phyloP scores from a whole-genome alignment of 805 yeast species.

The Wickerhamiella cacticola region DNA sequence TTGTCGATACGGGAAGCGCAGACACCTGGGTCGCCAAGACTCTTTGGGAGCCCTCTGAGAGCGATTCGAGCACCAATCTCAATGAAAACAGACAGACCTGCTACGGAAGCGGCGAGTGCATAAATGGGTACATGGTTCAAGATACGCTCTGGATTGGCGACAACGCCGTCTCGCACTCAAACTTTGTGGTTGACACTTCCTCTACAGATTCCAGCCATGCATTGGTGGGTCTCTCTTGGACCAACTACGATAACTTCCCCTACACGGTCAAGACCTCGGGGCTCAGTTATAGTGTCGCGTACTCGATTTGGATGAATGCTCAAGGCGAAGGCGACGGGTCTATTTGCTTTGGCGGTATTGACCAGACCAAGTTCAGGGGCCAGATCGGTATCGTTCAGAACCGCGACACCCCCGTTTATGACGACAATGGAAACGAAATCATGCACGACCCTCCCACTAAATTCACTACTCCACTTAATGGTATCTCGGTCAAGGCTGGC shows the following conservation, averaged over 20 bases:
- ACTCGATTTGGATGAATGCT: conserved; percentile 31
- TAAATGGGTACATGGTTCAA: conserved; percentile 34
- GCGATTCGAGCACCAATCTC: conserved; percentile 14
- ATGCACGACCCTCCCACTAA: conserved; percentile 12
- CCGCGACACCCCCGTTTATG: conserved; percentile 11
- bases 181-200: conserved; percentile 58
- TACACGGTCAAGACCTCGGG: conserved; percentile 26
- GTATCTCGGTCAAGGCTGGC: conserved; percentile 3
- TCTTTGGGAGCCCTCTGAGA: conserved; percentile 24
- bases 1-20: conserved; percentile 8
- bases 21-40: background rate
- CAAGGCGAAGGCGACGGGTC: conserved; percentile 27
- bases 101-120: conserved; percentile 37
- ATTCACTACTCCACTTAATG: conserved; percentile 7
- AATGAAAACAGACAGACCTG: conserved; percentile 18
- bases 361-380: conserved; percentile 32
- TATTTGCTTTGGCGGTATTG: conserved; percentile 35
- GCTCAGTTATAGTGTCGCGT: conserved; percentile 27
- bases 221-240: conserved; percentile 19
- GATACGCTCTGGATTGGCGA: conserved; percentile 45
- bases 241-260: conserved; percentile 32
- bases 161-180: conserved; percentile 33
- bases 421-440: conserved; percentile 2
- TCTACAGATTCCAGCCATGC: conserved; percentile 47
- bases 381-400: conserved; percentile 26